phyloP scores from a whole-genome alignment of 108 stramenopile genomes.

The Stephanodiscus minutulus region DNA sequence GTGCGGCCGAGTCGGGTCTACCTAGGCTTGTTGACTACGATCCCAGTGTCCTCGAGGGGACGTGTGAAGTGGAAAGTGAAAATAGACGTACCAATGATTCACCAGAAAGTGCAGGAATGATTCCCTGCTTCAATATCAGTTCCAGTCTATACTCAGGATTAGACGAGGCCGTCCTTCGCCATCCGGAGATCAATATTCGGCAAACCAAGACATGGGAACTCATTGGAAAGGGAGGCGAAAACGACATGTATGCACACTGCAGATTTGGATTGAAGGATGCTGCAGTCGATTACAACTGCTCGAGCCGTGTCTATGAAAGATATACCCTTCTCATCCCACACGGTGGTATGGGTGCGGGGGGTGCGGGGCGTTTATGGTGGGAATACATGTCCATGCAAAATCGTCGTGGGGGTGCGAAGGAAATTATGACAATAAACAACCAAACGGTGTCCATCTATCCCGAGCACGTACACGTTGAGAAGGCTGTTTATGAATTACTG shows the following conservation, averaged over 20 bases:
- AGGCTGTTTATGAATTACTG: conserved; percentile 22
- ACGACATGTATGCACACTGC: not conserved
- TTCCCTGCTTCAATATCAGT: conserved; percentile 21
- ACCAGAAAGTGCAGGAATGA: not conserved
- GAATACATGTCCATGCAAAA: conserved; percentile 25
- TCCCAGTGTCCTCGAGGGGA: conserved; percentile 14
- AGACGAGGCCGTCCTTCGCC: conserved; percentile 20
- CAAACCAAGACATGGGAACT: conserved; percentile 8
- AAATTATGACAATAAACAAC: not conserved
- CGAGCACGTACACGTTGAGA: conserved; percentile 28
- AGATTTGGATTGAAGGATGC: not conserved
- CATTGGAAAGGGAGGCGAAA: conserved; percentile 1
- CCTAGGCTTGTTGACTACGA: conserved; percentile 30
- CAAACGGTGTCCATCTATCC: not conserved
- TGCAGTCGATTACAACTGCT: not conserved
- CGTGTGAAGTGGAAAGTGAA: not conserved
- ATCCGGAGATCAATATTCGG: conserved; percentile 29
- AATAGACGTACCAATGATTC: too few relatives aligned
- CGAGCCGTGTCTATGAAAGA: not conserved
- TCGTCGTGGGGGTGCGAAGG: not conserved
- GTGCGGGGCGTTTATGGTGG: conserved; percentile 27
- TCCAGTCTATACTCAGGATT: conserved; percentile 25
- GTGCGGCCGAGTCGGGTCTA: conserved; percentile 16
- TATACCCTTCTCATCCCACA: conserved; percentile 35
- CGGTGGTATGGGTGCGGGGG: conserved; percentile 25